Percentiles rank a stretch among this genome's conserved stretches.
These are phyloP conservation scores for Podospora pseudoanserina DNA, from an alignment of 495 filamentous ascomycete genomes.

Conservation along the genomic window DNA sequence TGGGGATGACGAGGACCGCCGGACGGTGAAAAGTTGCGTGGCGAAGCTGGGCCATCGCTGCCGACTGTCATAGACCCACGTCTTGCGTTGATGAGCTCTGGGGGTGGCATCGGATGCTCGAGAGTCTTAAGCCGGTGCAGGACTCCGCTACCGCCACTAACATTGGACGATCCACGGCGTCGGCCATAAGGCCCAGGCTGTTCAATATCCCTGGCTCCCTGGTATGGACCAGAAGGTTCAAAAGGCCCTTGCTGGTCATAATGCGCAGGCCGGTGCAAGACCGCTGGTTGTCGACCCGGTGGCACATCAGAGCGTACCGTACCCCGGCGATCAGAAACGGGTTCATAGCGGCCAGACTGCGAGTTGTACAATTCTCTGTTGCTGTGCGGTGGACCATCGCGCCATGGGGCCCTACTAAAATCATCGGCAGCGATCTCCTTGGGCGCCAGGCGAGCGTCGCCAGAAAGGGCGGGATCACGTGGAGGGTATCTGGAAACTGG, in stretches of 20 bases:
- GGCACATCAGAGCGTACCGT: constrained; percentile 53
- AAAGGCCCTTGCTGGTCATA: constrained; percentile 66
- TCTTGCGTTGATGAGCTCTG: constrained; percentile 42
- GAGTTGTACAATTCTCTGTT: constrained; percentile 88
- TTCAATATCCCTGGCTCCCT: constrained; percentile 66
- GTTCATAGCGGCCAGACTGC: constrained; percentile 89
- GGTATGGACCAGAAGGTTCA: constrained; percentile 89
- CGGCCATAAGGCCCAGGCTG: constrained; percentile 71
- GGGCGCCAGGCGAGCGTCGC: constrained; percentile 44
- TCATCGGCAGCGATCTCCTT: constrained; percentile 94
- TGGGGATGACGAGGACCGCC: constrained; percentile 36
- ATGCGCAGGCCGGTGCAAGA: constrained; percentile 64
- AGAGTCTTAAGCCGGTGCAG: constrained; percentile 48
- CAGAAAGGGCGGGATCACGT: constrained; percentile 25
- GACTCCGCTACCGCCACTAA: constrained; percentile 83
- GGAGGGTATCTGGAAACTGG: constrained; percentile 30
- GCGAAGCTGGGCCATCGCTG: constrained; percentile 47
- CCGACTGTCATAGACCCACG: constrained; percentile 44
- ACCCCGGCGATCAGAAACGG: constrained; percentile 72
- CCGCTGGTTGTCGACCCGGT: constrained; percentile 65
- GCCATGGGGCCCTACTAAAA: constrained; percentile 77
- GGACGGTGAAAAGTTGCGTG: constrained; percentile 42
- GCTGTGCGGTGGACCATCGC: constrained; percentile 56
- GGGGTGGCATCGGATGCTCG: constrained; percentile 43
- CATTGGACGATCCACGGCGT: constrained; percentile 86